Conservation (phyloP, 2,329 filamentous ascomycete species). For the Epichloe gansuensis region DNA sequence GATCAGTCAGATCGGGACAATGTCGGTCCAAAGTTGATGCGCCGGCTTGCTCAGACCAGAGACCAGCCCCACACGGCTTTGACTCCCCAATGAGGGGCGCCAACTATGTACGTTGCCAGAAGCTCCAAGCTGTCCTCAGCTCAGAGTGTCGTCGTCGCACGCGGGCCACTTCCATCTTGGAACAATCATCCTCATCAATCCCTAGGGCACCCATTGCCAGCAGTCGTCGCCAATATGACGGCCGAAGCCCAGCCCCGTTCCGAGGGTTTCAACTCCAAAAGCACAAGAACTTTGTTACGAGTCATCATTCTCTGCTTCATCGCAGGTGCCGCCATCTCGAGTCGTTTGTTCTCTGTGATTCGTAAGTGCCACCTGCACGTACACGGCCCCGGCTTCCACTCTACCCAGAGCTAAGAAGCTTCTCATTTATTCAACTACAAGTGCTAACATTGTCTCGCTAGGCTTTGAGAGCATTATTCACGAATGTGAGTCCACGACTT, state of each 20-base stretch:
- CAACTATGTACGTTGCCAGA: constrained; percentile 8
- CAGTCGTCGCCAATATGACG: constrained; percentile 31
- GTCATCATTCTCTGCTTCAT: constrained; percentile 86
- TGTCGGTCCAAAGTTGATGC: not conserved
- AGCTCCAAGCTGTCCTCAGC: constrained; percentile 35
- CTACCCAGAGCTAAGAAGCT: not conserved
- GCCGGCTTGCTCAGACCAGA: not conserved
- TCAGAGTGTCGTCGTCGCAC: not conserved
- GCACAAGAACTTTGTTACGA: constrained; percentile 72
- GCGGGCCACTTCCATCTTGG: constrained; percentile 10
- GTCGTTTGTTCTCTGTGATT: constrained; percentile 96
- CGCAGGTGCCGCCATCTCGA: constrained; percentile 80
- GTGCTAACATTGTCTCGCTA: constrained; percentile 29
- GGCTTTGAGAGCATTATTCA: constrained; percentile 99
- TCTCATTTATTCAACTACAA: not conserved
- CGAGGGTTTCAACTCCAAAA: constrained; percentile 69
- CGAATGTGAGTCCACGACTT: constrained; percentile 62
- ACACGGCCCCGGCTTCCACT: not conserved
- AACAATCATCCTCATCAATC: constrained; percentile 25
- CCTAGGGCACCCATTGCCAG: constrained; percentile 18
- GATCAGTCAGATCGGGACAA: not conserved
- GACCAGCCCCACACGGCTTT: not conserved
- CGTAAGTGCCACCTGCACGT: constrained; percentile 45
- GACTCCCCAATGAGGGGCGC: not conserved
- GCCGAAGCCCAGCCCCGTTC: constrained; percentile 40